A percentile compares a stretch with the other conserved stretches of the same genome.
Evolutionary conservation across 2,329 filamentous ascomycete genomes (phyloP).

Genomic region (Whalleya microplaca): DNA sequence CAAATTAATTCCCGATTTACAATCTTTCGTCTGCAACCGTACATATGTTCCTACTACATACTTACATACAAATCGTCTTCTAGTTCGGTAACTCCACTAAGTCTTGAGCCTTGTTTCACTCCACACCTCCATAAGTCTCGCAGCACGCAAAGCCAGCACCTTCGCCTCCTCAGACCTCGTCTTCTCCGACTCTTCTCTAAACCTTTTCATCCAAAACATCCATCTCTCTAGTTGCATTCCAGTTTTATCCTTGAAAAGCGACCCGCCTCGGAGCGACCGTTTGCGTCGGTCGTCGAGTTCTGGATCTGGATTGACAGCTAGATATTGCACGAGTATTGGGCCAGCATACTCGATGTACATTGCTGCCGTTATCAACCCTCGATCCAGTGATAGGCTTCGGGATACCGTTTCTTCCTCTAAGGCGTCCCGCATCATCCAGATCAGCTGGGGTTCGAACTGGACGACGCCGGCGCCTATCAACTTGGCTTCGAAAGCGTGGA

Average conservation of each 20-base stretch:
- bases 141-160: slow-evolving; percentile 28
- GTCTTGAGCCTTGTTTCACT: slow-evolving; percentile 8
- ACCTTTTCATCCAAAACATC: slow-evolving; percentile 33
- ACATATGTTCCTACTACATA: too few species aligned
- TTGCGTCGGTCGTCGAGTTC: slow-evolving; percentile 21
- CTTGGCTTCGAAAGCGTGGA: slow-evolving; percentile 35
- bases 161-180: slow-evolving; percentile 22
- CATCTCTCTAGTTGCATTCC: slow-evolving; percentile 32
- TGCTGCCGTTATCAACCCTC: slow-evolving; percentile 28
- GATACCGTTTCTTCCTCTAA: slow-evolving; percentile 28
- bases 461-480: slow-evolving; percentile 30
- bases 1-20: too few species aligned
- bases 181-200: slow-evolving; percentile 28
- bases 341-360: slow-evolving; percentile 36
- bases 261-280: slow-evolving; percentile 27
- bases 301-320: slow-evolving; percentile 24
- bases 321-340: slow-evolving; percentile 23
- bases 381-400: slow-evolving; percentile 20
- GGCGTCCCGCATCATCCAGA: slow-evolving; percentile 36
- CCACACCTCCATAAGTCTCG: slow-evolving; percentile 35
- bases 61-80: too few species aligned
- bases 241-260: slow-evolving; percentile 25
- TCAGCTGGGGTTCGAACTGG: slow-evolving; percentile 17
- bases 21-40: too few species aligned
- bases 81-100: too few species aligned